These are phyloP conservation scores for Debaryomyces subglobosus DNA, from an alignment of 1,139 yeast genomes.

Conservation along the genomic window DNA sequence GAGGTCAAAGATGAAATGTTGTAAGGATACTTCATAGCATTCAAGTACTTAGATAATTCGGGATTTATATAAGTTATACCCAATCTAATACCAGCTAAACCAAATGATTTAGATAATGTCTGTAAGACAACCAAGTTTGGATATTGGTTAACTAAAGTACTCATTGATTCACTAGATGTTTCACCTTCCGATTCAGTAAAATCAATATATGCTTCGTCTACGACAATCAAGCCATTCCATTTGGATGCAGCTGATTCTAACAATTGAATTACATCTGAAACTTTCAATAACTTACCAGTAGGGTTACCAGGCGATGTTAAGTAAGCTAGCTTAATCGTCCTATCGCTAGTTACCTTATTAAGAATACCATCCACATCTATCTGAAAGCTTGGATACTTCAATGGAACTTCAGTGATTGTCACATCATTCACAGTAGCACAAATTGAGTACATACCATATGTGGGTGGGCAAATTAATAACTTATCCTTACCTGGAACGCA, in stretches of 20 bases:
- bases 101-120: constrained; percentile 92
- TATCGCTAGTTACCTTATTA: constrained; percentile 55
- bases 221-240: constrained; percentile 82
- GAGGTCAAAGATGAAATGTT: constrained; percentile 86
- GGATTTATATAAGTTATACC: constrained; percentile 75
- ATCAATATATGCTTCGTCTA: constrained; percentile 95
- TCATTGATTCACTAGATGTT: constrained; percentile 53
- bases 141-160: constrained; percentile 80
- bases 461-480: constrained; percentile 87
- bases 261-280: constrained; percentile 51
- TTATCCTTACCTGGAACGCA: constrained; percentile 85
- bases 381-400: constrained; percentile 61
- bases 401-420: constrained; percentile 70
- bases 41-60: constrained; percentile 66
- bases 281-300: constrained; percentile 68
- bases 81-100: constrained; percentile 89
- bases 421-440: constrained; percentile 91
- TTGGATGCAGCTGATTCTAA: constrained; percentile 42
- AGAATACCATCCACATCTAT: constrained; percentile 61
- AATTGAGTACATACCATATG: constrained; percentile 95
- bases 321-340: constrained; percentile 70
- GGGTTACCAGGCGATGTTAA: constrained; percentile 99
- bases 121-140: constrained; percentile 88
- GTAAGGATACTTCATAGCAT: constrained; percentile 94
- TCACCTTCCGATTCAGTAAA: constrained; percentile 48